phyloP scores from a whole-genome alignment of 352 stramenopile genomes.

The Pythium vanterpoolii region DNA sequence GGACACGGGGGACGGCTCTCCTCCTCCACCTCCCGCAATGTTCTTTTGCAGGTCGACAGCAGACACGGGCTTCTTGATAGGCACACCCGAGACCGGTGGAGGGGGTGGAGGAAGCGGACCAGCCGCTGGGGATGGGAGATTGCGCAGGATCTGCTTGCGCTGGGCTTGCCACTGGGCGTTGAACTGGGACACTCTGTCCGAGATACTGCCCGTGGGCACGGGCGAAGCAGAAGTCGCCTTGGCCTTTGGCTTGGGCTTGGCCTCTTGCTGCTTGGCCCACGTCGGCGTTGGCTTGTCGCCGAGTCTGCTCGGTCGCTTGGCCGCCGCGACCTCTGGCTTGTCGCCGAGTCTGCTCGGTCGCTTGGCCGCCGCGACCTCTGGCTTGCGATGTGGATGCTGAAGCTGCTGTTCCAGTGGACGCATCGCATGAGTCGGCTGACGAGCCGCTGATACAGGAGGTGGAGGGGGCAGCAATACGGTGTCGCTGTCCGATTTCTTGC shows the following conservation, averaged over 20 bases:
- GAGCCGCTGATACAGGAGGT: no score
- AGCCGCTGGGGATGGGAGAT: neutral
- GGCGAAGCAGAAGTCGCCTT: neutral
- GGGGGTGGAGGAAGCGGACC: neutral
- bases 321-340: neutral
- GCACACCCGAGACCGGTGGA: slow-evolving; percentile 1
- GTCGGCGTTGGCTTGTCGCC: slow-evolving; percentile 2
- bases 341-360: slow-evolving; percentile 3
- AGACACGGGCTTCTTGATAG: neutral
- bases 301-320: slow-evolving; percentile 4
- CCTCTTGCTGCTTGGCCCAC: neutral
- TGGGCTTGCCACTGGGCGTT: slow-evolving; percentile 27
- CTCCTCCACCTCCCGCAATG: neutral
- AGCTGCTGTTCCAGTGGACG: neutral
- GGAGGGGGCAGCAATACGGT: neutral
- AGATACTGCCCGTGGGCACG: slow-evolving; percentile 2
- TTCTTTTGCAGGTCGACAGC: neutral
- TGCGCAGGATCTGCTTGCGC: slow-evolving; percentile 12
- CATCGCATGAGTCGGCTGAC: neutral
- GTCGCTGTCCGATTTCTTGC: neutral
- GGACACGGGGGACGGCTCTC: neutral
- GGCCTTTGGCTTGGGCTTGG: neutral
- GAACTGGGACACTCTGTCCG: slow-evolving; percentile 51
- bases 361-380: neutral
- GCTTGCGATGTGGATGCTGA: slow-evolving; percentile 11